phyloP scores from a whole-genome alignment of 2,329 filamentous ascomycete species.

The Kalmusia sp. region DNA sequence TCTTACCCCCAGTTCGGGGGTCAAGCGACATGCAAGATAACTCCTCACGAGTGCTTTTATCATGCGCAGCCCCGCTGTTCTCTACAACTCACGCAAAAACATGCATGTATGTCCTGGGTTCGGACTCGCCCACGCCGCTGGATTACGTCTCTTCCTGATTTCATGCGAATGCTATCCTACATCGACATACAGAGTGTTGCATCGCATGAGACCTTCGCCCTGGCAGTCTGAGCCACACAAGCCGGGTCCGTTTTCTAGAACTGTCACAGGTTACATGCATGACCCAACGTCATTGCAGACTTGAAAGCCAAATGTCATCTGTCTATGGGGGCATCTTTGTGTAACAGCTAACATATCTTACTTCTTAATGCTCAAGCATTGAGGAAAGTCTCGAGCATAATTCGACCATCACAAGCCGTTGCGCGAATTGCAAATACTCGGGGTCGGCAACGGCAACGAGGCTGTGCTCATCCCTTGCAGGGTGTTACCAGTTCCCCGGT shows the following conservation, averaged over 20 bases:
- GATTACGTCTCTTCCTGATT: constrained; percentile 3
- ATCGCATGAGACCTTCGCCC: constrained; percentile 35
- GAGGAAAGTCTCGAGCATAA: not conserved
- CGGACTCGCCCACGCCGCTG: constrained; percentile 13
- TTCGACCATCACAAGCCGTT: not conserved
- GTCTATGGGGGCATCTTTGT: constrained; percentile 25
- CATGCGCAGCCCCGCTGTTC: constrained; percentile 27
- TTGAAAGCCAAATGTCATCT: constrained; percentile 13
- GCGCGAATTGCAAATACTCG: constrained; percentile 10
- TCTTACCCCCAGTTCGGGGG: not conserved
- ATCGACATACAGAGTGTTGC: constrained; percentile 34
- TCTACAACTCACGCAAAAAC: constrained; percentile 16
- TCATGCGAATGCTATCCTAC: constrained; percentile 20
- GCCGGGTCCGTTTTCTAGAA: constrained; percentile 38
- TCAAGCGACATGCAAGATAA: constrained; percentile 9
- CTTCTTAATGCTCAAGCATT: no score
- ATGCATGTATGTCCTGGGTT: constrained; percentile 16
- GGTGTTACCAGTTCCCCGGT: constrained; percentile 20
- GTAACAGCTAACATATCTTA: not conserved
- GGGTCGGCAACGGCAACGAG: constrained; percentile 14
- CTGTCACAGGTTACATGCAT: constrained; percentile 38
- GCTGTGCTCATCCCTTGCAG: constrained; percentile 23
- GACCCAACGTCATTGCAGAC: constrained; percentile 27
- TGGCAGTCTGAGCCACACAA: constrained; percentile 27
- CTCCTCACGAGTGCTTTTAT: constrained; percentile 9